These are phyloP conservation scores for Wickerhamiella spandovensis DNA, from an alignment of 805 yeast species.

Conservation along the genomic window DNA sequence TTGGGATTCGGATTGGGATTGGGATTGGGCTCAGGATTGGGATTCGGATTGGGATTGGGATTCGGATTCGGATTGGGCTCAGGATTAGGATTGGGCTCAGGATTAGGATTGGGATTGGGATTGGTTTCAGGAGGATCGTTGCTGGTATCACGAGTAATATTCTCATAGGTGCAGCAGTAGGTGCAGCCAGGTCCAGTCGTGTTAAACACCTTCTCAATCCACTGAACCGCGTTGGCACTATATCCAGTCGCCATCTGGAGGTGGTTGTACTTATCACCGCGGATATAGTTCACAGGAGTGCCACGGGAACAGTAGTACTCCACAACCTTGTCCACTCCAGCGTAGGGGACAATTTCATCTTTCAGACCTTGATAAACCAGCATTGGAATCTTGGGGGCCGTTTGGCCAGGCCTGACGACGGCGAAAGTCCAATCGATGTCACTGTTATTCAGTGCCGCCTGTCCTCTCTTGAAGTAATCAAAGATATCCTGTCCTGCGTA, in stretches of 20 bases:
- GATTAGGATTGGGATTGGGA: too few relatives aligned
- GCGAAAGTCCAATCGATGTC: constrained; percentile 4
- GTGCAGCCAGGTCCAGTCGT: too few relatives aligned
- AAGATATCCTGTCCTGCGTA: constrained; percentile 13
- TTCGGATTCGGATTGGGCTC: too few relatives aligned
- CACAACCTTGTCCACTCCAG: constrained; percentile 9
- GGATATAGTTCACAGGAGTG: constrained; percentile 12
- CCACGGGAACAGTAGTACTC: constrained; percentile 10
- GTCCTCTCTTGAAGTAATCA: constrained; percentile 13
- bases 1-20: too few relatives aligned
- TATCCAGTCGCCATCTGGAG: constrained; percentile 9
- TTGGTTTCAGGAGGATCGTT: too few relatives aligned
- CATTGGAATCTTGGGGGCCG: constrained; percentile 13
- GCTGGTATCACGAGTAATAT: too few relatives aligned
- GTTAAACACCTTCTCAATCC: constrained; percentile 9
- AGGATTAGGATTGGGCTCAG: too few relatives aligned
- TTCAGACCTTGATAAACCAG: constrained; percentile 15
- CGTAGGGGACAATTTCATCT: constrained; percentile 16
- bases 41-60: too few relatives aligned
- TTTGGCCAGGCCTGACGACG: constrained; percentile 10
- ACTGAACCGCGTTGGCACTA: constrained; percentile 5
- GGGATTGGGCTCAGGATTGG: too few relatives aligned
- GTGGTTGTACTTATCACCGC: constrained; percentile 10
- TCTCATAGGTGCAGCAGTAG: constrained; percentile 1
- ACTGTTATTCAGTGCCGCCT: constrained; percentile 8